These are phyloP conservation scores for Gremmenia infestans DNA, from an alignment of 2,329 filamentous ascomycete species.

Conservation along the genomic window DNA sequence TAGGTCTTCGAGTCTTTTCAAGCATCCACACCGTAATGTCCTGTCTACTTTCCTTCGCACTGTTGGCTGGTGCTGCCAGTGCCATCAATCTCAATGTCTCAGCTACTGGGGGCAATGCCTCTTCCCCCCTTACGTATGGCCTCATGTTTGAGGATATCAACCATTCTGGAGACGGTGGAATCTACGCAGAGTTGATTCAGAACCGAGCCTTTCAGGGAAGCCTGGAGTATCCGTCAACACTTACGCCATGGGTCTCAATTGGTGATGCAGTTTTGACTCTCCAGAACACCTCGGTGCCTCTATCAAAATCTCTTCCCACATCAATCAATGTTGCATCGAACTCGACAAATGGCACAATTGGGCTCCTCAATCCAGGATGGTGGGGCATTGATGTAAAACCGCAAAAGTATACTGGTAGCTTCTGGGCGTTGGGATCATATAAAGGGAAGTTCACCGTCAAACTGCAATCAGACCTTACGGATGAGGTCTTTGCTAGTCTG, in stretches of 20 bases:
- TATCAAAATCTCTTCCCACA: slow-evolving; percentile 23
- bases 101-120: slow-evolving; percentile 25
- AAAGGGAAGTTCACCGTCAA: slow-evolving; percentile 28
- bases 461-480: slow-evolving; percentile 15
- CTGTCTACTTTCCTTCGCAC: background rate
- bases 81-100: slow-evolving; percentile 26
- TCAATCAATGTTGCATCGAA: slow-evolving; percentile 26
- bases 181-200: slow-evolving; percentile 63
- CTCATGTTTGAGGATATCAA: slow-evolving; percentile 32
- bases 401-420: slow-evolving; percentile 27
- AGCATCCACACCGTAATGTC: background rate
- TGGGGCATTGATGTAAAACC: slow-evolving; percentile 45
- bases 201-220: slow-evolving; percentile 64
- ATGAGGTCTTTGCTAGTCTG: slow-evolving; percentile 16
- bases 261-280: slow-evolving; percentile 20
- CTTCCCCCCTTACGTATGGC: slow-evolving; percentile 26
- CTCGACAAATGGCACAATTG: slow-evolving; percentile 35
- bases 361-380: slow-evolving; percentile 49
- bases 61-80: slow-evolving; percentile 15
- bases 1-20: background rate
- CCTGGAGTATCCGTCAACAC: slow-evolving; percentile 42
- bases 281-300: slow-evolving; percentile 30
- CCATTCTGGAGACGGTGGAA: slow-evolving; percentile 29
- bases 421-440: slow-evolving; percentile 23
- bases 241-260: slow-evolving; percentile 31